phyloP scores from a whole-genome alignment of 2,329 filamentous ascomycete genomes.

The Aphanoascus verrucosus region DNA sequence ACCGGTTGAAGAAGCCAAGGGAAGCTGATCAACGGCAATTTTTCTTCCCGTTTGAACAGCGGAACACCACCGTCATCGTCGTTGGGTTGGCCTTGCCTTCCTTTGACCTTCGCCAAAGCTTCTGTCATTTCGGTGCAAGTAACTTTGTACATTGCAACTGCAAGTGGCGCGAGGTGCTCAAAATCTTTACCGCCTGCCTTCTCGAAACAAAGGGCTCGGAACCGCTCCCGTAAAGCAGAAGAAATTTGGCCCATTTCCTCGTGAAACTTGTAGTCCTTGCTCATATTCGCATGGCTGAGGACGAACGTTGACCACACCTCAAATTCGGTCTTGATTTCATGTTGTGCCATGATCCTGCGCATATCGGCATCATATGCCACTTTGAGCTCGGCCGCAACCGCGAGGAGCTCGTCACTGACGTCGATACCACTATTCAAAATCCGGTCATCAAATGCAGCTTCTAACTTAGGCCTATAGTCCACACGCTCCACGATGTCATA shows the following conservation, averaged over 20 bases:
- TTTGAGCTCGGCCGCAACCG: slow-evolving; percentile 58
- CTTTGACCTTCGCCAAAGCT: slow-evolving; percentile 44
- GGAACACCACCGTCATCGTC: slow-evolving; percentile 6
- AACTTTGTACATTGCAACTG: slow-evolving; percentile 78
- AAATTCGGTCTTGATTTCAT: slow-evolving; percentile 76
- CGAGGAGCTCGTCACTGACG: slow-evolving; percentile 45
- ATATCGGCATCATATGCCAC: slow-evolving; percentile 64
- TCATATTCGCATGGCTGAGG: slow-evolving; percentile 59
- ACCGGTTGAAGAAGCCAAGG: slow-evolving; percentile 79
- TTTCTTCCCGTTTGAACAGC: slow-evolving; percentile 16
- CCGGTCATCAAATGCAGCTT: slow-evolving; percentile 61
- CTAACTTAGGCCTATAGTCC: slow-evolving; percentile 62
- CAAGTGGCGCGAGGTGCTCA: slow-evolving; percentile 55
- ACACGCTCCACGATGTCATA: slow-evolving; percentile 65
- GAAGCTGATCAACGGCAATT: slow-evolving; percentile 79
- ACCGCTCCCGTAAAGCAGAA: slow-evolving; percentile 55
- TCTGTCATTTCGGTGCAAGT: slow-evolving; percentile 59
- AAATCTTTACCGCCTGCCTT: slow-evolving; percentile 52
- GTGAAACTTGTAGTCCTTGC: slow-evolving; percentile 72
- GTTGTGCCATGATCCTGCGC: slow-evolving; percentile 70
- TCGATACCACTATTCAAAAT: slow-evolving; percentile 54
- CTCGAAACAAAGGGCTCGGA: slow-evolving; percentile 55
- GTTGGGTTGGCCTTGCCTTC: slow-evolving; percentile 13
- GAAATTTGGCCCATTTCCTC: slow-evolving; percentile 68
- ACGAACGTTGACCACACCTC: slow-evolving; percentile 86